Base-by-base conservation (phyloP, 352 stramenopile genomes). In the Saprolegnia diclina region DNA sequence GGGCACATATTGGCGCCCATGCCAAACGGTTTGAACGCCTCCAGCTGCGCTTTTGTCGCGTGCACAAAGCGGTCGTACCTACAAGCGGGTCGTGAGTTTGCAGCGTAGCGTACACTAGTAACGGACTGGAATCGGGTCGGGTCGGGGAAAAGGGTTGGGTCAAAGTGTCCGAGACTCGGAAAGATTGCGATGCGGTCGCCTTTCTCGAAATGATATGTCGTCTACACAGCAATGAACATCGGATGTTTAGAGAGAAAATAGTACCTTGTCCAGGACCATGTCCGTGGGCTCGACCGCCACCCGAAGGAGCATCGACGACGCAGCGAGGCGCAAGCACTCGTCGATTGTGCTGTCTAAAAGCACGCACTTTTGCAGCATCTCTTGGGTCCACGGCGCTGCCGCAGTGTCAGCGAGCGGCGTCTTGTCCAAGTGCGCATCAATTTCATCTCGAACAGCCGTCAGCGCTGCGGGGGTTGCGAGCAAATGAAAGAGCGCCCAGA, bases 1-100 rank as follows among this genome's bases (percentile, higher is more conserved):
- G 62, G 62, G 22, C 62, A 68, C 62, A 68, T 56, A 26, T 37
- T 48, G 32, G 26, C 46, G 32, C 62, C 62, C 62, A 61, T 61
- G 9, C 62, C 62, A 59, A 68, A 68, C 13, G 62, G 62, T 14
- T 68, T 68, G 35, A 68, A 68, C 32, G 62, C 62, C 59, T 68
- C 62, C 1, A 26, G 9, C 24, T 56, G 62, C 26, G 29, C 46
- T 18, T 19, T 24, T 26, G 46, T 68, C 9, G 46, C 62, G 19
- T 68, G 40, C 10, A 68, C 46, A 61, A 68, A 68, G 9, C 62
- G 62, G n/a, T 68, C 62, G 19, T 40, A 57, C 42, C 62, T 68
- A 59, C 35, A 54, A 54, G 22, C 1, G 46, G 2, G 5, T 22
- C 22, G 5, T 26, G 46, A 54, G 46, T 13, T 48, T 26, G 1